Base-by-base conservation (phyloP, 805 yeast species). In the Barnettozyma sucrosica region DNA sequence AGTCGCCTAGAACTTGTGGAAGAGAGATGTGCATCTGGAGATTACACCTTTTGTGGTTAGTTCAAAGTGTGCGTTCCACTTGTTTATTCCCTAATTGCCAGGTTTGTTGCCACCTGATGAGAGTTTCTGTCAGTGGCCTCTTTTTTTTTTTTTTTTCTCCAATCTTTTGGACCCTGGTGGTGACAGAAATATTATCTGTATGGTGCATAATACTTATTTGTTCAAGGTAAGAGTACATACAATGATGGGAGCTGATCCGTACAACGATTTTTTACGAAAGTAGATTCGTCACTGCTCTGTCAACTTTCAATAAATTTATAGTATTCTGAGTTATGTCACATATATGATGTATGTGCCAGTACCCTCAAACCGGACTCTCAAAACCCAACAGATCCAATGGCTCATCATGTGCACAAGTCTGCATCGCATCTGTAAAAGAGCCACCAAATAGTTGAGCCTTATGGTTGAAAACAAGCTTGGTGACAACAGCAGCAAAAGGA, bases 341-440 rank as follows among this genome's bases (percentile, higher is more conserved):
- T n/a, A n/a, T n/a, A n/a, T 9, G 23, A 32, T 6, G 10, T 32
- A 11, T 5, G 36, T 32, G 10, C 36, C 11, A 13, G 14, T 4
- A 28, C 13, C 9, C 16, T 28, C 16, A 28, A 4, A 28, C 21
- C 5, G 45, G 45, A 21, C 11, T 20, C 39, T 42, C 9, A 23
- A 42, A 32, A 20, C 37, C 45, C 23, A 42, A 23, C 20, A 16
- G 37, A 14, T 39, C 42, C 39, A 42, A 21, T 20, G 45, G 45
- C 28, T 42, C 45, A 16, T 42, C 45, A 18, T 42, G 45, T 8
- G 33, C 45, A 42, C 39, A 32, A 16, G 39, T 42, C 11, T 42
- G 45, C n/a, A 42, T 24, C 30, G 37, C 45, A 42, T 42, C 33
- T n/a, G 25, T 21, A 33, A 42, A 42, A 23, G 28, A 24, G 9